Conservation (phyloP, 768 basidiomycete species). For the Tulasnella sp. region DNA sequence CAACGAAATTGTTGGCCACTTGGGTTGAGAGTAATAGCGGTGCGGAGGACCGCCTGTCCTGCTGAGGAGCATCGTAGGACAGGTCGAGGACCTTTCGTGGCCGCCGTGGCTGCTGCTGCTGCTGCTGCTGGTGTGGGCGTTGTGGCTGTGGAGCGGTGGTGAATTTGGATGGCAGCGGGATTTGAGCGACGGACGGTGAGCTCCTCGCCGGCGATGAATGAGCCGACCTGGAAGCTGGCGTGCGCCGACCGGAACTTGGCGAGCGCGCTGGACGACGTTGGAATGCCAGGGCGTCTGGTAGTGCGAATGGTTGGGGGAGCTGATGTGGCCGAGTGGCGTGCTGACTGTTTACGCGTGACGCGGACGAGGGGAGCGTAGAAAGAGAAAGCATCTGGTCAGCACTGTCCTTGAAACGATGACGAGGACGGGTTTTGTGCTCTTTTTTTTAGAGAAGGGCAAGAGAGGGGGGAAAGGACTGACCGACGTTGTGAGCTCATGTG, state of each 20-base stretch:
- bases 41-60: neutral
- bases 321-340: neutral
- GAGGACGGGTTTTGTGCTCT: neutral
- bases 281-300: neutral
- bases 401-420: neutral
- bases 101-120: neutral
- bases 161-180: neutral
- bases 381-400: slow-evolving; percentile 10
- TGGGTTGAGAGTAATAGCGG: neutral
- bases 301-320: neutral
- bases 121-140: too few relatives aligned
- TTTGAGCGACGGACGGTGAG: neutral
- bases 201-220: neutral
- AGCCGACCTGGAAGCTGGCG: neutral
- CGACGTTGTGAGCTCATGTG: slow-evolving; percentile 13
- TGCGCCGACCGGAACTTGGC: neutral
- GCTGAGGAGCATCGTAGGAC: neutral
- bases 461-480: slow-evolving; percentile 5
- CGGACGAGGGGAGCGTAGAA: neutral
- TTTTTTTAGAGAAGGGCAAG: neutral
- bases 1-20: neutral
- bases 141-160: neutral
- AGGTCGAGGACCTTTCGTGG: slow-evolving; percentile 5
- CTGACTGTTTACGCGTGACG: neutral
- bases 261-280: slow-evolving; percentile 1